Evolutionary conservation across 768 basidiomycete species (phyloP).

Genomic region (Calocybe gangraenosa): DNA sequence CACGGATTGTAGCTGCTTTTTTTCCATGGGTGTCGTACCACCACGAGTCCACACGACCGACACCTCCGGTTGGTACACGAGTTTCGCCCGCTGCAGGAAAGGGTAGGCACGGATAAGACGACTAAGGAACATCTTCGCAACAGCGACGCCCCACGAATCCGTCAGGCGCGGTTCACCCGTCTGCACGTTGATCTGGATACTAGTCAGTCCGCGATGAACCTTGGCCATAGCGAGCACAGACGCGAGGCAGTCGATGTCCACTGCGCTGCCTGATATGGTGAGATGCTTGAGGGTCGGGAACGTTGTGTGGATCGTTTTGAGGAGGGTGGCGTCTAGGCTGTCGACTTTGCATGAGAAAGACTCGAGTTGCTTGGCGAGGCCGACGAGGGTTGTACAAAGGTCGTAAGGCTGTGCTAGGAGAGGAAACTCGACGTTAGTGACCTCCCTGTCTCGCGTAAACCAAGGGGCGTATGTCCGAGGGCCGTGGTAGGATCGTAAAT

Average conservation of each 20-base stretch:
- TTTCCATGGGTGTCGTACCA: too few relatives aligned
- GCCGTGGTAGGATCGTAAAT: slow-evolving; percentile 15
- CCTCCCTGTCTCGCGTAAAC: slow-evolving; percentile 11
- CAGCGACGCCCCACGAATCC: slow-evolving; percentile 8
- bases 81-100: slow-evolving; percentile 10
- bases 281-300: slow-evolving; percentile 16
- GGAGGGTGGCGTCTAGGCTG: slow-evolving; percentile 7
- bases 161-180: slow-evolving; percentile 14
- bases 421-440: slow-evolving; percentile 11
- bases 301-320: slow-evolving; percentile 13
- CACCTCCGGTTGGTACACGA: slow-evolving; percentile 15
- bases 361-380: slow-evolving; percentile 9
- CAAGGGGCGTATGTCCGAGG: slow-evolving; percentile 12
- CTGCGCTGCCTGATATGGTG: slow-evolving; percentile 12
- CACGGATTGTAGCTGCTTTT: neutral
- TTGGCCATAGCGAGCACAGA: slow-evolving; percentile 7
- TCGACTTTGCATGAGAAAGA: slow-evolving; percentile 14
- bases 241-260: slow-evolving; percentile 15
- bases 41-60: slow-evolving; percentile 17
- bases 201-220: slow-evolving; percentile 8
- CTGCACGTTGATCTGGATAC: slow-evolving; percentile 12
- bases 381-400: slow-evolving; percentile 4
- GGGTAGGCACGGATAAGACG: slow-evolving; percentile 14
- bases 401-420: slow-evolving; percentile 12
- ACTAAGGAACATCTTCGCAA: slow-evolving; percentile 13